These are phyloP conservation scores for Rhododendron ovatum DNA, from an alignment of 148 eudicot species.

Conservation along the genomic window DNA sequence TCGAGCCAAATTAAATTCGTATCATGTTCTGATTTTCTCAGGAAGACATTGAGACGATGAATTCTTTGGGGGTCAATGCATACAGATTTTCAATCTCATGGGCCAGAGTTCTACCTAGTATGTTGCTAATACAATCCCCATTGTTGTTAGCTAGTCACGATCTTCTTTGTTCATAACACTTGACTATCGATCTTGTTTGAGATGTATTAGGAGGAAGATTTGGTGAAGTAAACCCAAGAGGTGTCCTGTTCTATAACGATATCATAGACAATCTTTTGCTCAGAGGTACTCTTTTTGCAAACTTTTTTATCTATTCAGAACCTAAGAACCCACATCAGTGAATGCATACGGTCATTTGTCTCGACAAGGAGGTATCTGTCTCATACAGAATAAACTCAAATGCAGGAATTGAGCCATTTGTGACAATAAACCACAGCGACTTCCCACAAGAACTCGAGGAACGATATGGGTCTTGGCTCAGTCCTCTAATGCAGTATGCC, in stretches of 20 bases:
- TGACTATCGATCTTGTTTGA: constrained; percentile 9
- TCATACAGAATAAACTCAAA: not conserved
- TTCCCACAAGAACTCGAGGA: constrained; percentile 70
- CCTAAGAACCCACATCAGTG: not conserved
- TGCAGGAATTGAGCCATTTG: constrained; percentile 80
- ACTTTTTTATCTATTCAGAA: not conserved
- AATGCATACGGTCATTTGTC: too few relatives aligned
- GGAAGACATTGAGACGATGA: constrained; percentile 70
- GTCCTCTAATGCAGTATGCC: constrained; percentile 68
- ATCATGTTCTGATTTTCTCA: constrained; percentile 16
- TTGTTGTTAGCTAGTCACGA: not conserved
- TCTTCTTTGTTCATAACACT: not conserved
- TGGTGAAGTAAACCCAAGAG: constrained; percentile 53
- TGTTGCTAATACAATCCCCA: not conserved
- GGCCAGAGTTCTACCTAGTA: constrained; percentile 76
- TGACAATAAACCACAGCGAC: constrained; percentile 67
- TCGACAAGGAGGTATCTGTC: not conserved
- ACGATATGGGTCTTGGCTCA: constrained; percentile 70
- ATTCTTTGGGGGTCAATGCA: constrained; percentile 66
- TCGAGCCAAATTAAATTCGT: not conserved
- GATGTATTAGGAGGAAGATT: constrained; percentile 46
- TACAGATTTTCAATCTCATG: constrained; percentile 87
- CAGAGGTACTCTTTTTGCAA: constrained; percentile 36
- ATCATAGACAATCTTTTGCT: constrained; percentile 52
- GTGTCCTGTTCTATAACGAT: constrained; percentile 57